Conservation (phyloP, 2,329 filamentous ascomycete genomes). For the Pyricularia grisea region DNA sequence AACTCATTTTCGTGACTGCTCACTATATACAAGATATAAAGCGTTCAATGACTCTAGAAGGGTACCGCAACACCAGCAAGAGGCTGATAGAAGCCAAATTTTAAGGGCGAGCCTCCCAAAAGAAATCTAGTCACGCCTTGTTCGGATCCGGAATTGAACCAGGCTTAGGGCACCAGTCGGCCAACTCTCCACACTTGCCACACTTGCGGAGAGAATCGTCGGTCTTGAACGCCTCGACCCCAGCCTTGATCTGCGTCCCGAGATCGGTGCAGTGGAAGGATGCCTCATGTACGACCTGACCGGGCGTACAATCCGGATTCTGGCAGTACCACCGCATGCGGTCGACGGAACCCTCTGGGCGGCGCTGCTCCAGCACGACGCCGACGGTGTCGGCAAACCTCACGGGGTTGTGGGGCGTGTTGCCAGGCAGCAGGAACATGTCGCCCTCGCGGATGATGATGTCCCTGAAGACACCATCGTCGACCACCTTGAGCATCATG, state of each 20-base stretch:
- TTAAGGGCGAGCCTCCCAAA: too few relatives aligned
- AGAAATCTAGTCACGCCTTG: conserved; percentile 21
- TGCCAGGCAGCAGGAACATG: conserved; percentile 86
- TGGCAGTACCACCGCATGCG: conserved; percentile 73
- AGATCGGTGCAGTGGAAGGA: conserved; percentile 83
- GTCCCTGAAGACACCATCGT: conserved; percentile 64
- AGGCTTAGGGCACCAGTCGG: conserved; percentile 46
- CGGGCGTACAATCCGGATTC: conserved; percentile 41
- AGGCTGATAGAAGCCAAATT: background rate
- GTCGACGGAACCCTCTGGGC: conserved; percentile 62
- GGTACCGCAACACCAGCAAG: background rate
- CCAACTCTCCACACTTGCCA: conserved; percentile 60
- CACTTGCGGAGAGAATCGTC: conserved; percentile 64
- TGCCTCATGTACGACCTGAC: conserved; percentile 67
- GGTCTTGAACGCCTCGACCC: conserved; percentile 71
- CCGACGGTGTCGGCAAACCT: conserved; percentile 88
- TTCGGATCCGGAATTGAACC: conserved; percentile 54
- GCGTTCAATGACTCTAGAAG: background rate
- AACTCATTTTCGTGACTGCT: background rate
- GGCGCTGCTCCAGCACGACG: conserved; percentile 77
- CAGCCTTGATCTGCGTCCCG: conserved; percentile 88
- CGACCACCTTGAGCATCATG: conserved; percentile 90
- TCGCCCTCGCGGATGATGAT: conserved; percentile 87
- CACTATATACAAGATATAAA: background rate
- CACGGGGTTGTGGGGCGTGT: conserved; percentile 92